Base-by-base conservation (phyloP, 768 basidiomycete species). In the Rhodotorula taiwanensis region DNA sequence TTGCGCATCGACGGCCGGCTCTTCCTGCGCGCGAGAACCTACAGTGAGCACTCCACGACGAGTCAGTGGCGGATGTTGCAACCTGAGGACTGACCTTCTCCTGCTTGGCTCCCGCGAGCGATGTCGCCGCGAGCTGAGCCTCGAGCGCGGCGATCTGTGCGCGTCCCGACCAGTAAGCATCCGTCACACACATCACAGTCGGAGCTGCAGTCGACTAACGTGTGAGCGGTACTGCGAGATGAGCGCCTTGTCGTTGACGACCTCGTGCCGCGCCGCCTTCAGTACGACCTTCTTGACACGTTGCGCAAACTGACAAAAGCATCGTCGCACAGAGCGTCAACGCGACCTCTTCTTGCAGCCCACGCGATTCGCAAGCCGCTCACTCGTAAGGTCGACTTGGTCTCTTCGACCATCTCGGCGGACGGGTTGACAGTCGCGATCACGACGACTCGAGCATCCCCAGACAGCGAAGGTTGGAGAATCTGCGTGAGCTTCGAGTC, bases 381-480 rank as follows among this genome's bases (percentile, higher is more conserved):
- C 72, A 98, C 97, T 47, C 85, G 82, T n/a, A 98, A 78, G 0
- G 94, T 99, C 69, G 87, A 92, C 55, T 84, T 86, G 14, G 84
- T 89, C 77, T 98, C 94, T 15, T 84, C 80, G 9, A 95, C 78
- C 6, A 90, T 89, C 36, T 79, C 76, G 2, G 80, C 75, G 47
- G 91, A 88, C 0, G 94, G 92, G 73, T 95, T 97, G 74, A 97
- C 83, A 0, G 94, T 98, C 73, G 93, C 95, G 62, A 98, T 87
- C 21, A 99, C 94, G 51, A 89, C 90, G 58, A 99, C 93, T n/a
- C 69, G 61, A 25, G 94, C 94, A 73, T 97, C 90, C 1, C 94
- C 94, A 0, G 91, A 88, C 1, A 99, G 80, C 1, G 90, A 95
- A 2, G 94, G 92, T 75, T 97, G 93, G 8, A 98, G 82, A 77